Conservation (phyloP, 169 alveolate species). For the Eimeria sp. region DNA sequence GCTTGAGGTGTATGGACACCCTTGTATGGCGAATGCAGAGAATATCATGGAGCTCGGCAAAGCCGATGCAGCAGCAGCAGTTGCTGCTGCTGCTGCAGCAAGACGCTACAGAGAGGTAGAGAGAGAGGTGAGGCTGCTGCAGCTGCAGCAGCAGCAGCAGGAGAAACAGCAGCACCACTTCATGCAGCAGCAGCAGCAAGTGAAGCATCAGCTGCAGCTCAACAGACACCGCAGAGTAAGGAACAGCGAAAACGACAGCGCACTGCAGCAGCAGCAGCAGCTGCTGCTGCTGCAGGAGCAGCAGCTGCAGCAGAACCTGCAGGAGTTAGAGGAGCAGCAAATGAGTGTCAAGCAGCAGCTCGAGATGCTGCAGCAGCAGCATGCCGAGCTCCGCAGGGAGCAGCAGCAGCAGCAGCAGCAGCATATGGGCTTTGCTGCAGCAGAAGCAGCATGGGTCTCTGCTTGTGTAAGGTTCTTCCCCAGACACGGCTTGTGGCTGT, state of each 20-base stretch:
- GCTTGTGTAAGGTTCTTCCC: not conserved
- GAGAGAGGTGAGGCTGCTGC: conserved; percentile 17
- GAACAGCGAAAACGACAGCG: too few species aligned
- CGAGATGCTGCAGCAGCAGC: conserved; percentile 6
- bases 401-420: conserved; percentile 53
- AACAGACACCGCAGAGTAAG: too few species aligned
- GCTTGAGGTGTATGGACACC: conserved; percentile 27
- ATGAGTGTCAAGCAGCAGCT: not conserved
- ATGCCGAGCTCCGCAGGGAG: not conserved
- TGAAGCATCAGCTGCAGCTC: not conserved
- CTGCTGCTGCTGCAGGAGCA: conserved; percentile 2
- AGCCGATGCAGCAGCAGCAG: conserved; percentile 52
- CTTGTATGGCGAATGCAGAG: conserved; percentile 17
- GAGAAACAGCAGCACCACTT: conserved; percentile 17
- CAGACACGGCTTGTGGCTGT: not conserved
- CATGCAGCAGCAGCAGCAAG: conserved; percentile 11
- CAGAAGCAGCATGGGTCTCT: conserved; percentile 8
- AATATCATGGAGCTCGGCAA: conserved; percentile 6
- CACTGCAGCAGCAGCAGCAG: conserved; percentile 1
- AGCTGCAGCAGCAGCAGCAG: conserved; percentile 57
- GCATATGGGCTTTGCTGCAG: conserved; percentile 26
- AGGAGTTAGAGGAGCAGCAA: conserved; percentile 47
- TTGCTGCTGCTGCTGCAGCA: conserved; percentile 38
- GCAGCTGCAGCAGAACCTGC: conserved; percentile 14
- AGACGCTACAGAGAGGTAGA: not conserved